phyloP scores from a whole-genome alignment of 441 rosid genomes.

The Hura crepitans region DNA sequence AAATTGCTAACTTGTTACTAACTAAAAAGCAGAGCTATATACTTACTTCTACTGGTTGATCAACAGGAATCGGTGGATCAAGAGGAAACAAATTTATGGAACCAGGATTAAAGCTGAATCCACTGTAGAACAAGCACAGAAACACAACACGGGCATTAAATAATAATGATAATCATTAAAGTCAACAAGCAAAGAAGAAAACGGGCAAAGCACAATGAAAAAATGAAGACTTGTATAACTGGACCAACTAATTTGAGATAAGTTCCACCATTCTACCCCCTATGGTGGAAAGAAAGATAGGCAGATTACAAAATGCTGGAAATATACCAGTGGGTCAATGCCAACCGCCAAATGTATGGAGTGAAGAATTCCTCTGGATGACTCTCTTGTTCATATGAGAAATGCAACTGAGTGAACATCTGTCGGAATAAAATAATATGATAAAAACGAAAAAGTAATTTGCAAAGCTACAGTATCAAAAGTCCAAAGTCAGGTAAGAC shows the following conservation, averaged over 20 bases:
- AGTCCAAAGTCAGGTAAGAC: neutral
- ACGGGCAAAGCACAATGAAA: neutral
- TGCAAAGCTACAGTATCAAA: neutral
- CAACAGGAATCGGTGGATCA: conserved; percentile 49
- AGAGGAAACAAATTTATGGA: conserved; percentile 63
- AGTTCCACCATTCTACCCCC: neutral
- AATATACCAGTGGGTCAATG: conserved; percentile 58
- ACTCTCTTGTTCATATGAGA: conserved; percentile 98
- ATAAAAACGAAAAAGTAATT: neutral
- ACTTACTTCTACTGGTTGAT: conserved; percentile 55
- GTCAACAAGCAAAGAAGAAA: neutral
- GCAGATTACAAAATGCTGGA: neutral
- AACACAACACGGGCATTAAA: conserved; percentile 19
- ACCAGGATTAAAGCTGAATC: conserved; percentile 50
- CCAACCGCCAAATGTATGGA: conserved; percentile 91
- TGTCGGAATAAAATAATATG: conserved; percentile 29
- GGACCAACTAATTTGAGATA: no score
- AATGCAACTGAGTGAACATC: conserved; percentile 97
- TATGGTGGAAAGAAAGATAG: neutral
- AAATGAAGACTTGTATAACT: no score
- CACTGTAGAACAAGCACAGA: conserved; percentile 36
- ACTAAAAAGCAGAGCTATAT: conserved; percentile 8
- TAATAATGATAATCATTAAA: neutral
- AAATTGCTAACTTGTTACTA: neutral
- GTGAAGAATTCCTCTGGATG: conserved; percentile 97